Base-by-base conservation (phyloP, 2,329 filamentous ascomycete genomes). In the Xylariaceae sp. region DNA sequence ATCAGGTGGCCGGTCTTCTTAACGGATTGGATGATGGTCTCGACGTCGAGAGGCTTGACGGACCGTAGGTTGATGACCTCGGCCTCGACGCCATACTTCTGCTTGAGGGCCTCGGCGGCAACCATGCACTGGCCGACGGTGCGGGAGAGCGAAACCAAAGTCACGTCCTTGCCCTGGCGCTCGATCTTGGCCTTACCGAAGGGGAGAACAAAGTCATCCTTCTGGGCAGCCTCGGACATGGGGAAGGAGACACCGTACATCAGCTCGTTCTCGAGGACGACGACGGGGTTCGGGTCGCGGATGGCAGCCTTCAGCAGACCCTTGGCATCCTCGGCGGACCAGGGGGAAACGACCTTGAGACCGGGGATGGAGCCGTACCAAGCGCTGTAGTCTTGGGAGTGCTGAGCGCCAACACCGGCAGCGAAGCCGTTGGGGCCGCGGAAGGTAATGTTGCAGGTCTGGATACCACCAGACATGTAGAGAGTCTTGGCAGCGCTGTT, bases 161-260 rank as follows among this genome's bases (percentile, higher is more conserved):
- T 99, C 64, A 99, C 77, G 72, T 99, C 94, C 78, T 92, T 96
- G 74, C 94, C 94, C 58, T 85, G 79, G 68, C 94, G 92, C 81
- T 99, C 94, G 70, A 99, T 89, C 85, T 99, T 99, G 75, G 94
- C 94, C 81, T 99, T 99, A 73, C 94, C 94, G 71, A 99, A 91
- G 63, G 94, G 94, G 65, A 99, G 76, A 66, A 99, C 92, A 67
- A 97, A 99, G 76, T 99, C 94, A 72, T 89, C 87, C 76, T 88
- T 92, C 76, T 96, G 94, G 56, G 91, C 92, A 57, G 89, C 92
- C 76, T 94, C 92, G 69, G 91, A 96, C 91, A 99, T 95, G 67
- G 91, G 91, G 84, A 99, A 99, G 47, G 82, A 76, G 73, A 95
- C 87, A 72, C 92, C 92, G 79, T 99, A 99, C 71, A 99, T 87